These are phyloP conservation scores for Reticulascus tulasneorum DNA, from an alignment of 2,329 filamentous ascomycete genomes.

Conservation along the genomic window DNA sequence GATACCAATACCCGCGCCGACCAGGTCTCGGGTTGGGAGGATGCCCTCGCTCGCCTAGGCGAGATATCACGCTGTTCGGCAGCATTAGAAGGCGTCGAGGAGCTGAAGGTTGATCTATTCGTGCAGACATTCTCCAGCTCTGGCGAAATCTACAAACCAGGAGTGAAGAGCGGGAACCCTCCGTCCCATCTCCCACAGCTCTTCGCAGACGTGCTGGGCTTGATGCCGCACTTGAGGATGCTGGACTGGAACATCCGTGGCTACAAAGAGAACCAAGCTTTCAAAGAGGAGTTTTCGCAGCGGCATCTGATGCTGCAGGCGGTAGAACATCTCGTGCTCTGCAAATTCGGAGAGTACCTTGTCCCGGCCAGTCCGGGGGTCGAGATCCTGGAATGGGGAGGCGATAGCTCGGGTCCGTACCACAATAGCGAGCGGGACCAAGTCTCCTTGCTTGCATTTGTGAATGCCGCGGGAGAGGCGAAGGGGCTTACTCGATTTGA, in stretches of 20 bases:
- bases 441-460: too few species aligned
- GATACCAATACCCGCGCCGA: neutral
- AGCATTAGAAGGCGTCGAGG: neutral
- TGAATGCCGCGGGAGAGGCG: too few species aligned
- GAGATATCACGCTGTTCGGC: slow-evolving; percentile 1
- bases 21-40: neutral
- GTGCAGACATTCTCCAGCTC: neutral
- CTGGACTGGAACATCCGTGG: neutral
- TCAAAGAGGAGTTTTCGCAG: neutral
- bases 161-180: neutral
- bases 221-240: neutral
- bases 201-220: neutral
- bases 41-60: neutral
- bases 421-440: too few species aligned
- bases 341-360: neutral
- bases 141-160: neutral
- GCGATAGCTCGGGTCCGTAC: neutral
- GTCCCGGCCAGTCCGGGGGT: neutral
- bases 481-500: too few species aligned
- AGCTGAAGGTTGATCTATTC: neutral
- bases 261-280: neutral
- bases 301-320: neutral
- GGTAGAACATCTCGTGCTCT: neutral
- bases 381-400: neutral
- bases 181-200: neutral